Conservation (phyloP, 306 rosid species). For the Lotus japonicus region DNA sequence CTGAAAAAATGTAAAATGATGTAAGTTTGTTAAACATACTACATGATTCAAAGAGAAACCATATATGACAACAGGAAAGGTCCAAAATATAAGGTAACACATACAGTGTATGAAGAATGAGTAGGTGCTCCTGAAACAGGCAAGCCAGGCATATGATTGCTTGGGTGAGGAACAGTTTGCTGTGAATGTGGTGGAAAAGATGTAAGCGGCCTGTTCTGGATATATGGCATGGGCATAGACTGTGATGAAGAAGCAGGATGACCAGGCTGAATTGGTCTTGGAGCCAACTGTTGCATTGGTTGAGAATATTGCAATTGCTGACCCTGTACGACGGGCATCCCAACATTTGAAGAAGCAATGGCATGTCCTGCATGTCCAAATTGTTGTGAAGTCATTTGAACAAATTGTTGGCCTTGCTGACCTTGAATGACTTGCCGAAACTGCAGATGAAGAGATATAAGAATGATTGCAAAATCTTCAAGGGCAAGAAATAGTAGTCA, state of each 20-base stretch:
- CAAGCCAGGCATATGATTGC: slow-evolving; percentile 72
- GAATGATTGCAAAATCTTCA: slow-evolving; percentile 6
- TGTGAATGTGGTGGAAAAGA: slow-evolving; percentile 64
- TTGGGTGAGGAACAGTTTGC: slow-evolving; percentile 55
- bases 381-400: slow-evolving; percentile 56
- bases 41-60: background rate
- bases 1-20: slow-evolving; percentile 33
- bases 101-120: slow-evolving; percentile 70
- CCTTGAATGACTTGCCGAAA: slow-evolving; percentile 68
- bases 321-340: slow-evolving; percentile 59
- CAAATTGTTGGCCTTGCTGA: slow-evolving; percentile 75
- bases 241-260: slow-evolving; percentile 60
- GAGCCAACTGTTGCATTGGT: slow-evolving; percentile 69
- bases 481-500: slow-evolving; percentile 6
- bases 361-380: slow-evolving; percentile 70
- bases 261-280: slow-evolving; percentile 68
- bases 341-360: slow-evolving; percentile 54
- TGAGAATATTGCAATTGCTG: slow-evolving; percentile 81
- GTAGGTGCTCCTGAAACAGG: slow-evolving; percentile 59
- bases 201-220: slow-evolving; percentile 65
- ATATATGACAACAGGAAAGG: background rate
- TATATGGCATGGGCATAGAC: slow-evolving; percentile 55
- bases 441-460: slow-evolving; percentile 36
- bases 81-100: slow-evolving; percentile 18
- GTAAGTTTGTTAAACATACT: slow-evolving; percentile 3